Evolutionary conservation across 768 basidiomycete species (phyloP).

Genomic region (Russula griseocarnosa): DNA sequence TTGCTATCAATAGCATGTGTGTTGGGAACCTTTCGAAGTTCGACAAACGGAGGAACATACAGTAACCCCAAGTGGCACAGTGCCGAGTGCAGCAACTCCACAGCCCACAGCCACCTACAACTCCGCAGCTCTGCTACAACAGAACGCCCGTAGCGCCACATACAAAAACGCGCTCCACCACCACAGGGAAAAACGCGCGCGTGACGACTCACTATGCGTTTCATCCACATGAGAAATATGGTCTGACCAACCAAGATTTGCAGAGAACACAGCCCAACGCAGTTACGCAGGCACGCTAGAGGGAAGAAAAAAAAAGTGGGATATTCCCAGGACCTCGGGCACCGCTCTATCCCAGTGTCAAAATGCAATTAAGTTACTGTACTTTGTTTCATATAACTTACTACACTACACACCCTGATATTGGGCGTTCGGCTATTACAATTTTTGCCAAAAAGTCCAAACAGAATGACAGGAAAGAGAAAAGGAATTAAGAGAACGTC

Average conservation of each 20-base stretch:
- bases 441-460: not conserved
- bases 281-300: not conserved
- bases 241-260: too few relatives aligned
- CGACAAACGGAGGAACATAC: not conserved
- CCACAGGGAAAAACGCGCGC: not conserved
- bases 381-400: not conserved
- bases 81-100: not conserved
- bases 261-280: not conserved
- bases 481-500: not conserved
- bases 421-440: not conserved
- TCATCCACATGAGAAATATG: not conserved
- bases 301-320: not conserved
- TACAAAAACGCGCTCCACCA: not conserved
- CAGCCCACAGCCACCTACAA: not conserved
- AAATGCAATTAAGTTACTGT: too few relatives aligned
- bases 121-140: not conserved
- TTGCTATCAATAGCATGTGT: not conserved
- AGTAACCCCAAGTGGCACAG: not conserved
- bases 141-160: not conserved
- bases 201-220: not conserved
- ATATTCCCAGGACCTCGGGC: not conserved
- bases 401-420: not conserved
- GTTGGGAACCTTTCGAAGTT: not conserved
- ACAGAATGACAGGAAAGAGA: not conserved
- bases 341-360: not conserved